A percentile compares a stretch with the other conserved stretches of the same genome.
phyloP scores from a whole-genome alignment of 1,284 basidiomycete species.

The Grifola frondosa region DNA sequence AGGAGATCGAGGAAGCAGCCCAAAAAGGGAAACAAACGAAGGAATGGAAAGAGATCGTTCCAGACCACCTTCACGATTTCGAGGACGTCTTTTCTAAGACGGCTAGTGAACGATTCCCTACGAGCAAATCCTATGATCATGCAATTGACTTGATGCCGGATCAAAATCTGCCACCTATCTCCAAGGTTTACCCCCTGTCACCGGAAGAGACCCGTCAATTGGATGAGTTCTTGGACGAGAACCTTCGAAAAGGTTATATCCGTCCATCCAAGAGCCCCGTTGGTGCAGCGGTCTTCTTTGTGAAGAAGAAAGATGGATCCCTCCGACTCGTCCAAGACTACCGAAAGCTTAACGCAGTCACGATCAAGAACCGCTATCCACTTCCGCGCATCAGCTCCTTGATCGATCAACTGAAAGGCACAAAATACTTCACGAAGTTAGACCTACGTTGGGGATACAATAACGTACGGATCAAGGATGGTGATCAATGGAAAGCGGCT shows the following conservation, averaged over 20 bases:
- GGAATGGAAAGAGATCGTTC: conserved; percentile 15
- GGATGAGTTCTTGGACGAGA: conserved; percentile 1
- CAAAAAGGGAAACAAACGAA: too few relatives aligned
- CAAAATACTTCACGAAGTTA: conserved; percentile 7
- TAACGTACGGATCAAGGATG: conserved; percentile 5
- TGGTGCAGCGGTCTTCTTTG: conserved; percentile 36
- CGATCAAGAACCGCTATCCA: not conserved
- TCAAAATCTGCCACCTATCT: conserved; percentile 3
- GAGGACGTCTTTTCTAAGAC: conserved; percentile 14
- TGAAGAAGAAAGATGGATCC: conserved; percentile 39
- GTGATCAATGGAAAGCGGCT: conserved; percentile 5
- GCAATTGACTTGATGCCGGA: conserved; percentile 14
- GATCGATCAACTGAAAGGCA: not conserved
- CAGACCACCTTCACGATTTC: conserved; percentile 12
- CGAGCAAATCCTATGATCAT: conserved; percentile 15
- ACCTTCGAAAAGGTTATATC: not conserved
- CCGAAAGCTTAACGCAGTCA: not conserved
- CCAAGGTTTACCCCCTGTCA: conserved; percentile 1
- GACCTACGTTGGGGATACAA: conserved; percentile 4
- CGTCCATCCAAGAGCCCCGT: conserved; percentile 17
- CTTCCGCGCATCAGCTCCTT: not conserved
- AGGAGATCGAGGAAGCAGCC: too few relatives aligned
- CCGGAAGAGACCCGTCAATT: not conserved
- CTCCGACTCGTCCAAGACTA: conserved; percentile 1
- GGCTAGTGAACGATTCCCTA: conserved; percentile 11